These are phyloP conservation scores for Spathaspora jeffriesii DNA, from an alignment of 1,139 yeast genomes.

Conservation along the genomic window DNA sequence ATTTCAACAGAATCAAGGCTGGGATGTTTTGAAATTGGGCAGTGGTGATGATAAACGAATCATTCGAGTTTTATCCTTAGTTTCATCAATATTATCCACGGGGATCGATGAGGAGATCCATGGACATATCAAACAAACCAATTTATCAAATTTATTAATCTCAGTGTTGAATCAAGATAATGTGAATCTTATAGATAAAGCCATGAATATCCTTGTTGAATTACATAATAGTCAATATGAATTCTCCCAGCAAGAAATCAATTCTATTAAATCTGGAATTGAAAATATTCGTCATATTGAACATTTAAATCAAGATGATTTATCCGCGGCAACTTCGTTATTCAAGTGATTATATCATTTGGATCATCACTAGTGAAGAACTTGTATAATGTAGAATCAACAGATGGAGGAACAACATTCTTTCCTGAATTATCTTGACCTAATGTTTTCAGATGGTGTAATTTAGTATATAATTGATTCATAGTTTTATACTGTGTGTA, in stretches of 20 bases:
- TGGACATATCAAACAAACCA: slow-evolving; percentile 39
- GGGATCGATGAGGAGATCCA: slow-evolving; percentile 43
- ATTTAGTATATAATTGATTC: slow-evolving; percentile 31
- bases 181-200: slow-evolving; percentile 60
- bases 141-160: slow-evolving; percentile 38
- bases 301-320: slow-evolving; percentile 54
- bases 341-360: slow-evolving; percentile 28
- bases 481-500: slow-evolving; percentile 38
- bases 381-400: slow-evolving; percentile 45
- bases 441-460: slow-evolving; percentile 21
- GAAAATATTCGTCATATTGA: slow-evolving; percentile 43
- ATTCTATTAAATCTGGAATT: slow-evolving; percentile 39
- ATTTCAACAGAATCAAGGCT: slow-evolving; percentile 65
- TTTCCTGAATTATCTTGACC: slow-evolving; percentile 31
- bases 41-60: slow-evolving; percentile 37
- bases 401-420: slow-evolving; percentile 29
- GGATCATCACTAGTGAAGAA: slow-evolving; percentile 55
- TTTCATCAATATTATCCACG: slow-evolving; percentile 59
- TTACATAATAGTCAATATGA: slow-evolving; percentile 45
- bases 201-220: slow-evolving; percentile 52
- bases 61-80: slow-evolving; percentile 55
- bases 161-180: slow-evolving; percentile 39
- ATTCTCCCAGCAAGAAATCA: slow-evolving; percentile 50
- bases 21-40: slow-evolving; percentile 42
- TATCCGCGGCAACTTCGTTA: slow-evolving; percentile 20